A percentile compares a stretch with the other conserved stretches of the same genome.
Evolutionary conservation across 805 yeast genomes (phyloP).

Genomic region (Cyberlindnera euphorbiiphila): DNA sequence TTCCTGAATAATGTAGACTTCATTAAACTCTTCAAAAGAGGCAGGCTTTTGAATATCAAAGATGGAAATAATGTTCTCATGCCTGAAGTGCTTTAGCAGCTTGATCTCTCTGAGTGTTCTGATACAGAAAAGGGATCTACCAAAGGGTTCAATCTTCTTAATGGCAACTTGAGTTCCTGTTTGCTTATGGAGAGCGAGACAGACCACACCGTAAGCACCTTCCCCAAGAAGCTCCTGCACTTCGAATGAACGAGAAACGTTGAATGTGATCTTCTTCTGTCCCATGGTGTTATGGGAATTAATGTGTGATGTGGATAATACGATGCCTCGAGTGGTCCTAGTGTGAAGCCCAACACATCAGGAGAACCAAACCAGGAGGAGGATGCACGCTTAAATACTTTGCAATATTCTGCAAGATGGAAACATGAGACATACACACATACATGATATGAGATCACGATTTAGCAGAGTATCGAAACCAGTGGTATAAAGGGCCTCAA

Average conservation of each 20-base stretch:
- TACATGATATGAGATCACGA: no score
- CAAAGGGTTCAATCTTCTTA: slow-evolving; percentile 91
- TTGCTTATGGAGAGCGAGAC: slow-evolving; percentile 85
- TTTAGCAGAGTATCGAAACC: not conserved
- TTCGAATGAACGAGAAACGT: slow-evolving; percentile 84
- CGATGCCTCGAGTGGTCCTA: no score
- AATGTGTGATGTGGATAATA: no score
- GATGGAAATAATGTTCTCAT: slow-evolving; percentile 87
- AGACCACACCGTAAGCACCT: slow-evolving; percentile 94
- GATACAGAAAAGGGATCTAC: slow-evolving; percentile 80
- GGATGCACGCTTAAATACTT: not conserved
- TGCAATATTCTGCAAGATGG: not conserved
- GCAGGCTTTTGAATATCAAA: slow-evolving; percentile 86
- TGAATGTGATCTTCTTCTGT: slow-evolving; percentile 53
- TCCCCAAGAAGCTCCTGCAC: slow-evolving; percentile 85
- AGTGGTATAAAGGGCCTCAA: slow-evolving; percentile 5
- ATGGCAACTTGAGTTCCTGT: slow-evolving; percentile 90
- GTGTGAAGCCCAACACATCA: no score
- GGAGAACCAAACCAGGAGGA: not conserved
- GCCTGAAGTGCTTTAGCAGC: slow-evolving; percentile 83
- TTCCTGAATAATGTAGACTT: slow-evolving; percentile 85
- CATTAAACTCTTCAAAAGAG: slow-evolving; percentile 70
- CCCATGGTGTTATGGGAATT: no score
- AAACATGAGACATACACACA: not conserved
- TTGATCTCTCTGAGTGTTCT: slow-evolving; percentile 88